Percentiles rank a stretch among this genome's conserved stretches.
These are phyloP conservation scores for Trichothecium sympodiale DNA, from an alignment of 2,329 filamentous ascomycete genomes.

Conservation along the genomic window DNA sequence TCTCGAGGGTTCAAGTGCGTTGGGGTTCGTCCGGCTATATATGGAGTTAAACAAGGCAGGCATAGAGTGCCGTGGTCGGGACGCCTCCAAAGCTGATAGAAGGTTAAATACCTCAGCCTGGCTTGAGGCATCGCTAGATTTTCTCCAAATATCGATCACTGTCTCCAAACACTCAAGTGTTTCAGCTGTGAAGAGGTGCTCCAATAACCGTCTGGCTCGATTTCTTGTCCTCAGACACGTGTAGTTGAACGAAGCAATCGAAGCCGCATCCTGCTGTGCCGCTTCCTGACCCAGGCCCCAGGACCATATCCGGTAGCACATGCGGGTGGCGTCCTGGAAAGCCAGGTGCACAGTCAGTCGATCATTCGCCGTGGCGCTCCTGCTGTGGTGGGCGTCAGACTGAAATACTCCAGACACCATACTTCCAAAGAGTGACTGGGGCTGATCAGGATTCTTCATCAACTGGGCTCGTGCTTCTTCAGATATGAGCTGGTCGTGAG, in stretches of 20 bases:
- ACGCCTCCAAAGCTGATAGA: slow-evolving; percentile 82
- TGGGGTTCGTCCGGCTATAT: slow-evolving; percentile 84
- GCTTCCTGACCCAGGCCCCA: slow-evolving; percentile 65
- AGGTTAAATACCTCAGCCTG: slow-evolving; percentile 68
- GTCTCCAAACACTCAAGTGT: slow-evolving; percentile 90
- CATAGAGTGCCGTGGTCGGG: slow-evolving; percentile 80
- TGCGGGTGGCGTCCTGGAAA: slow-evolving; percentile 88
- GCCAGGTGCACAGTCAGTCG: slow-evolving; percentile 88
- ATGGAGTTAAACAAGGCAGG: slow-evolving; percentile 93
- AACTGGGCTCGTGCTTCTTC: slow-evolving; percentile 62
- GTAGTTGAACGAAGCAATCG: slow-evolving; percentile 75
- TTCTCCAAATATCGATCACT: slow-evolving; percentile 73
- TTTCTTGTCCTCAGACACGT: slow-evolving; percentile 88
- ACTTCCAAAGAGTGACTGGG: slow-evolving; percentile 82
- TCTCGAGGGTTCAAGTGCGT: slow-evolving; percentile 63
- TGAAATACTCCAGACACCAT: slow-evolving; percentile 90
- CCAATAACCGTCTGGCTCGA: slow-evolving; percentile 72
- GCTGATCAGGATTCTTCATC: slow-evolving; percentile 69
- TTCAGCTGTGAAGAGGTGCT: slow-evolving; percentile 88
- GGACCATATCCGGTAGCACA: slow-evolving; percentile 90
- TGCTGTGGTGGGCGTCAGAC: slow-evolving; percentile 63
- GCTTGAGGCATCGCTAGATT: slow-evolving; percentile 31
- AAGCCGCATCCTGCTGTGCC: slow-evolving; percentile 50
- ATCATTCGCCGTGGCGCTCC: slow-evolving; percentile 82
- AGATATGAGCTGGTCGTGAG: slow-evolving; percentile 68